phyloP scores from a whole-genome alignment of 2,329 filamentous ascomycete genomes.

The Ceratocystis diversiconidia region DNA sequence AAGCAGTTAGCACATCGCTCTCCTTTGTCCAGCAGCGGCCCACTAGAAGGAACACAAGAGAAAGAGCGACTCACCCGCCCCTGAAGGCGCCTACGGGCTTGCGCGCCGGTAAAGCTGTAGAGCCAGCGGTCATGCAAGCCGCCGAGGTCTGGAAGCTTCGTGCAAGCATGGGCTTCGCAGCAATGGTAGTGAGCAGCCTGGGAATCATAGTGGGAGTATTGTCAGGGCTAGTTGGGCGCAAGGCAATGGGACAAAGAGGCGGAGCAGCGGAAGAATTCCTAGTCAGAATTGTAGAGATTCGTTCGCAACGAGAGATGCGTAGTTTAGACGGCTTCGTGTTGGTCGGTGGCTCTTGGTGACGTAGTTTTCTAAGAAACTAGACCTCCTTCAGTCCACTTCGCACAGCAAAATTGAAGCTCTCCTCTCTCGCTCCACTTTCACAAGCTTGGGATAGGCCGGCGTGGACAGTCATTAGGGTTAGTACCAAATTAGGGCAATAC shows the following conservation, averaged over 20 bases:
- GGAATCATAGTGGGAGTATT: constrained; percentile 14
- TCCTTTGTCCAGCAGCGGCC: neutral
- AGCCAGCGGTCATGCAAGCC: constrained; percentile 30
- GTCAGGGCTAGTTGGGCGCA: no score
- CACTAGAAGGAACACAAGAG: neutral
- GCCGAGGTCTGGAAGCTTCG: constrained; percentile 39
- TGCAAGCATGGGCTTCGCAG: constrained; percentile 20
- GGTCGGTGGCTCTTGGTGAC: neutral
- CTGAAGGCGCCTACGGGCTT: constrained; percentile 48
- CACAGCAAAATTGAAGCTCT: constrained; percentile 6
- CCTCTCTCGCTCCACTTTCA: constrained; percentile 4
- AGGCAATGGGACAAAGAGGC: neutral
- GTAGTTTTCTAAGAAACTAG: neutral
- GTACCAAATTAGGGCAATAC: neutral
- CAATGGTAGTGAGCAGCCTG: constrained; percentile 21
- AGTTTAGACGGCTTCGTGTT: neutral
- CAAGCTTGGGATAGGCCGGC: neutral
- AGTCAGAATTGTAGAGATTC: neutral
- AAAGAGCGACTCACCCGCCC: constrained; percentile 37
- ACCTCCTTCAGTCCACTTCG: neutral
- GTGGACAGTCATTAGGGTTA: neutral
- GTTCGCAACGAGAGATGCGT: neutral
- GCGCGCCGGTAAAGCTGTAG: constrained; percentile 38
- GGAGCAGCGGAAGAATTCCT: neutral
- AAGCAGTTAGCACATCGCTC: neutral